Base-by-base conservation (phyloP, 1,139 yeast genomes). In the Saccharomyces hybrid region DNA sequence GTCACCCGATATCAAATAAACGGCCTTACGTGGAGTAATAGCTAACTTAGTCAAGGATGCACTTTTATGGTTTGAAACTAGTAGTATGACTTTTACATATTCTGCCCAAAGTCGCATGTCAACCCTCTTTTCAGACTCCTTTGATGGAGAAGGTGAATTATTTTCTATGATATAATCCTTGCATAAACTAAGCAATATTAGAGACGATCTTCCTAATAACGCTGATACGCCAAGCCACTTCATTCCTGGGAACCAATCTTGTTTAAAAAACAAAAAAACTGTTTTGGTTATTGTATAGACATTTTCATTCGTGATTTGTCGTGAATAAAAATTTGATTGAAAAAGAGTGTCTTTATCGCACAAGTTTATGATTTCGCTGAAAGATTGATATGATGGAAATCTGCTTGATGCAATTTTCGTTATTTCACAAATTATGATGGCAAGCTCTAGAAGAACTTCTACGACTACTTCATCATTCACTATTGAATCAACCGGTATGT, bases 211-310 rank as follows among this genome's bases (percentile, higher is more conserved):
- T 49, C 82, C 77, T 50, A 84, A 74, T 55, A 85, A 63, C 3
- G 88, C 80, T 58, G 82, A 81, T 51, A 87, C 71, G 0, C 95
- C 84, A 14, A 85, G 67, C 91, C 91, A 85, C 63, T 81, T 84
- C 27, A 76, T 78, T 55, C 78, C 78, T 3, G 91, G 91, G 73
- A 79, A 85, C 64, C 76, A 84, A 53, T 76, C 78, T 28, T 84
- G 81, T 57, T 77, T 81, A 55, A 83, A 69, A 55, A 86, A 73
- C 48, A 82, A 70, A 57, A 82, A 82, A 20, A 84, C 76, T 20
- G 86, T 83, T 47, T 82, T 79, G 23, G 78, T 71, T 14, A 75
- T 67, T 1, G 65, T 58, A 7, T 66, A 51, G 16, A 74, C 55
- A 52, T 70, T 70, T 3, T 69, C 73, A 44, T 67, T 70, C 1